These are phyloP conservation scores for Macrocybe sp. DNA, from an alignment of 1,284 basidiomycete genomes.

Conservation along the genomic window DNA sequence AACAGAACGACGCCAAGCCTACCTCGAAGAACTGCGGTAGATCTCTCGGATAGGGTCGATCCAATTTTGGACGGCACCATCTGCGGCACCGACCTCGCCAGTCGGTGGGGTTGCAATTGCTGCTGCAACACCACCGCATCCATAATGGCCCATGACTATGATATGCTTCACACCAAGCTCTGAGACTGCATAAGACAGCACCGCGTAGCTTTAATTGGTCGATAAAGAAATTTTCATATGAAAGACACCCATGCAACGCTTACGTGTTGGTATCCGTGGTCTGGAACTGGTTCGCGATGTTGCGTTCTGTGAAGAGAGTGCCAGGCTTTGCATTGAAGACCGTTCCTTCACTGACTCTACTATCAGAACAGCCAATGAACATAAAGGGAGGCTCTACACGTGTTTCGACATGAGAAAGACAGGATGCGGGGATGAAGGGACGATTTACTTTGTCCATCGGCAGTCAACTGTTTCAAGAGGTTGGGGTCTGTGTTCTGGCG, in stretches of 20 bases:
- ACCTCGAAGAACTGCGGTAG: conserved; percentile 23
- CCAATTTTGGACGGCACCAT: conserved; percentile 27
- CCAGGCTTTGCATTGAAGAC: conserved; percentile 31
- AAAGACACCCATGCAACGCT: conserved; percentile 7
- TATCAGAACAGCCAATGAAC: conserved; percentile 33
- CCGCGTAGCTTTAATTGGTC: conserved; percentile 18
- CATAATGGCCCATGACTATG: conserved; percentile 33
- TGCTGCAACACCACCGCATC: conserved; percentile 31
- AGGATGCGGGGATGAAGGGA: neutral
- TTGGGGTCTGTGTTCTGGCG: conserved; percentile 20
- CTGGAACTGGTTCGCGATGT: conserved; percentile 31
- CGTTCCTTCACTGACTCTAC: conserved; percentile 29
- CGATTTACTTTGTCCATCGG: conserved; percentile 25
- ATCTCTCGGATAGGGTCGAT: conserved; percentile 27
- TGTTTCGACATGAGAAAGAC: neutral
- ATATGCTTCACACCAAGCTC: conserved; percentile 29
- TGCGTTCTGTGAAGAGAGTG: conserved; percentile 28
- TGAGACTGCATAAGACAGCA: conserved; percentile 27
- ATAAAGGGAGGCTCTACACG: conserved; percentile 29
- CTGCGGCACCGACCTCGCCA: conserved; percentile 18
- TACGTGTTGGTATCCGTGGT: conserved; percentile 27
- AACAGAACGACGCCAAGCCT: neutral
- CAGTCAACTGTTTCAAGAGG: conserved; percentile 21
- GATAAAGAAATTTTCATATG: neutral
- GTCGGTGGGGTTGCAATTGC: conserved; percentile 23